A percentile compares a stretch with the other conserved stretches of the same genome.
Conservation (phyloP, 257 asterid genomes). For the Lycium ferocissimum region DNA sequence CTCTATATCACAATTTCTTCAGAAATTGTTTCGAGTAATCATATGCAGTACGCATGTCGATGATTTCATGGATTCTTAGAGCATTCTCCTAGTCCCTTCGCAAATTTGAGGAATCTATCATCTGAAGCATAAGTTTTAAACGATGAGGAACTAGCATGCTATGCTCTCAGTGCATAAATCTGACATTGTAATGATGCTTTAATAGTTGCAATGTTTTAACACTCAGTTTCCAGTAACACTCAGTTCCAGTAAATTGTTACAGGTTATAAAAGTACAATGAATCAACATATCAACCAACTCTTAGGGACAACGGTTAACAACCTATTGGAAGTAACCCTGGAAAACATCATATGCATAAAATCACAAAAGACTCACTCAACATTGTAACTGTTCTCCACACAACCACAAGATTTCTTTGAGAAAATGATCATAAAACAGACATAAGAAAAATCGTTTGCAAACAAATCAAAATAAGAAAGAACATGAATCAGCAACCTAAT, state of each 20-base stretch:
- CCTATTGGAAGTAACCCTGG: not conserved
- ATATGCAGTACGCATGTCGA: slow-evolving; percentile 39
- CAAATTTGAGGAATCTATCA: slow-evolving; percentile 50
- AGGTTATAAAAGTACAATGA: slow-evolving; percentile 18
- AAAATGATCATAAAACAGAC: not conserved
- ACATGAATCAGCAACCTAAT: not conserved
- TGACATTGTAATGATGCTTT: not conserved
- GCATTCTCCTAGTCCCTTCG: slow-evolving; percentile 41
- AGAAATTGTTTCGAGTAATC: slow-evolving; percentile 75
- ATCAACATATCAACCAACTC: not conserved
- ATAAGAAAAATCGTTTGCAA: not conserved
- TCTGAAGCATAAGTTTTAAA: slow-evolving; percentile 66
- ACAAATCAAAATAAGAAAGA: not conserved
- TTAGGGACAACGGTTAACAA: not conserved
- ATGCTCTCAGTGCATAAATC: not conserved
- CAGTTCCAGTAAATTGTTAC: not conserved
- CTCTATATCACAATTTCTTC: slow-evolving; percentile 63
- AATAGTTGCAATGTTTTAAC: no score
- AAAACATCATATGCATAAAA: not conserved
- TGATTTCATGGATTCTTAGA: slow-evolving; percentile 33
- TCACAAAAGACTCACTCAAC: not conserved
- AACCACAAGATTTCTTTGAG: not conserved
- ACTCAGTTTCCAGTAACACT: not conserved
- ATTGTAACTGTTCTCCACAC: not conserved
- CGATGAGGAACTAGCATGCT: slow-evolving; percentile 23